Conservation (phyloP, 495 filamentous ascomycete genomes). For the Annulohypoxylon nitens region DNA sequence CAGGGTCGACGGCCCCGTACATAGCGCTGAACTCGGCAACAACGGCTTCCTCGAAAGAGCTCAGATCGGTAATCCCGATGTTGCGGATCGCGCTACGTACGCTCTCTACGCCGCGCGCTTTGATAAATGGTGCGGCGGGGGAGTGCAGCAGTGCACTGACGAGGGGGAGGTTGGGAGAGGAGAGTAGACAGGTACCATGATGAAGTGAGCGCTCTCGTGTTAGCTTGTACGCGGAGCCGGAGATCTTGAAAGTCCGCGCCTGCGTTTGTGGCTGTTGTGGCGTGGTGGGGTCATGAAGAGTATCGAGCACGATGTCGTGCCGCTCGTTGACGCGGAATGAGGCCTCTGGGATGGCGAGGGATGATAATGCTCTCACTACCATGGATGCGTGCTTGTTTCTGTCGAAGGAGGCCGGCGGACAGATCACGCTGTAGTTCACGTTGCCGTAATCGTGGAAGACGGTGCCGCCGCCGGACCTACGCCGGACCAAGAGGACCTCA, state of each 20-base stretch:
- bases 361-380: conserved; percentile 81
- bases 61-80: conserved; percentile 64
- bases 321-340: conserved; percentile 81
- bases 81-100: conserved; percentile 88
- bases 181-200: conserved; percentile 89
- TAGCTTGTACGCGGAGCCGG: conserved; percentile 93
- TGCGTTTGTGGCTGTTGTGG: conserved; percentile 26
- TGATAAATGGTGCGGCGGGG: conserved; percentile 78
- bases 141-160: conserved; percentile 77
- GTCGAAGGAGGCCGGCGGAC: conserved; percentile 77
- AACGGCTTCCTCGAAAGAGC: conserved; percentile 66
- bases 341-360: conserved; percentile 61
- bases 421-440: conserved; percentile 93
- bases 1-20: conserved; percentile 58
- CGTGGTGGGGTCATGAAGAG: conserved; percentile 11
- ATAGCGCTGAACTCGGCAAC: conserved; percentile 65
- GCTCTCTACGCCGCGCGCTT: conserved; percentile 90
- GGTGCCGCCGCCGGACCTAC: conserved; percentile 88
- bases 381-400: conserved; percentile 90
- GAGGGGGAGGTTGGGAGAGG: conserved; percentile 73
- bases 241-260: conserved; percentile 77
- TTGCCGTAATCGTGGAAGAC: conserved; percentile 95
- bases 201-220: conserved; percentile 75
- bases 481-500: conserved; percentile 75
- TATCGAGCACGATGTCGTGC: conserved; percentile 90